Conservation (phyloP, 116 monocot species). For the Thalassia testudinum region DNA sequence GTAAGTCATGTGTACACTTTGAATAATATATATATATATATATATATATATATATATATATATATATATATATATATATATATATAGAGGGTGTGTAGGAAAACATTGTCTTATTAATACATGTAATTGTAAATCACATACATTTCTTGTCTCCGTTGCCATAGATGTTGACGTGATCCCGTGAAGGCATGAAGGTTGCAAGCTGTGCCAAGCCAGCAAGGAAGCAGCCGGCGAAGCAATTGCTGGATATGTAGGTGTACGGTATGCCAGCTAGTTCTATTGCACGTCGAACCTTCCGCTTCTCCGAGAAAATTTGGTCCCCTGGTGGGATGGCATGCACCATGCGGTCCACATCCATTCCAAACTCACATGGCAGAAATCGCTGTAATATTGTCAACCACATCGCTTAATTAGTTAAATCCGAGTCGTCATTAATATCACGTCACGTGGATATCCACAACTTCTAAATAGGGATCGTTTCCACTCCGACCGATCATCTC, state of each 20-base stretch:
- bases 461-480: no score
- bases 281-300: conserved; percentile 31
- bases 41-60: no score
- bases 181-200: conserved; percentile 24
- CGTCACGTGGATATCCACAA: no score
- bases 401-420: no score
- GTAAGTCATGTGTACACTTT: no score
- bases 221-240: conserved; percentile 32
- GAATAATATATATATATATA: no score
- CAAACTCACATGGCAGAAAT: conserved; percentile 52
- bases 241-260: conserved; percentile 34
- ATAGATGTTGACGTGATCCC: conserved; percentile 16
- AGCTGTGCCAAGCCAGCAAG: conserved; percentile 33
- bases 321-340: conserved; percentile 34
- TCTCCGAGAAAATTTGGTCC: conserved; percentile 26
- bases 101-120: background rate
- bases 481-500: no score
- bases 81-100: background rate
- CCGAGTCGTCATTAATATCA: no score
- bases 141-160: conserved; percentile 44
- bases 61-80: no score
- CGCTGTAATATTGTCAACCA: conserved; percentile 12
- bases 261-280: conserved; percentile 41
- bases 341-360: conserved; percentile 41
- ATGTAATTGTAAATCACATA: conserved; percentile 1